Conservation (phyloP, 2,329 filamentous ascomycete species). For the Colletotrichum sp. region DNA sequence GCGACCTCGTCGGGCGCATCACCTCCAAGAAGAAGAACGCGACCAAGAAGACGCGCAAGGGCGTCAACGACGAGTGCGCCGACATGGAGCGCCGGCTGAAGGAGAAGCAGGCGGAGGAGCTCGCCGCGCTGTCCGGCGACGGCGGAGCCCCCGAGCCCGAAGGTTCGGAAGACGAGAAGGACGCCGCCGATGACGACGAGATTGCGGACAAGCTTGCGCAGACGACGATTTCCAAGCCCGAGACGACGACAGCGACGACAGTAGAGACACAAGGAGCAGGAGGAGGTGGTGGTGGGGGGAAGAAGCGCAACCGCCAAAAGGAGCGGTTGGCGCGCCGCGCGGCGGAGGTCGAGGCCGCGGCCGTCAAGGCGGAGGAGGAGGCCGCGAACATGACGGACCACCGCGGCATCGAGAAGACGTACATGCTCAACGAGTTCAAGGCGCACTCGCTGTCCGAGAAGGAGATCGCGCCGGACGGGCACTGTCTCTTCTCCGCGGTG, state of each 20-base stretch:
- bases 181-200: slow-evolving; percentile 24
- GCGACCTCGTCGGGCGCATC: slow-evolving; percentile 82
- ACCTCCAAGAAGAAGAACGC: slow-evolving; percentile 98
- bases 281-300: slow-evolving; percentile 38
- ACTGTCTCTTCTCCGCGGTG: slow-evolving; percentile 92
- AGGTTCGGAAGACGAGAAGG: slow-evolving; percentile 26
- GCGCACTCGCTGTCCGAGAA: slow-evolving; percentile 72
- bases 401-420: slow-evolving; percentile 70
- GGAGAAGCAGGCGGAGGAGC: slow-evolving; percentile 70
- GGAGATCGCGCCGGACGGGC: slow-evolving; percentile 87
- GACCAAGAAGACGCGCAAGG: slow-evolving; percentile 83
- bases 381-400: slow-evolving; percentile 77
- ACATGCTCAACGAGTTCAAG: slow-evolving; percentile 73
- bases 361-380: slow-evolving; percentile 74
- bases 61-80: slow-evolving; percentile 78
- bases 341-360: slow-evolving; percentile 78
- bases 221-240: not conserved
- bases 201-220: slow-evolving; percentile 22
- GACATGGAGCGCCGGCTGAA: slow-evolving; percentile 70
- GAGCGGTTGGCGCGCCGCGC: slow-evolving; percentile 88
- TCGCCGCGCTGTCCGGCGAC: slow-evolving; percentile 46
- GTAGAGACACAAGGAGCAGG: slow-evolving; percentile 11
- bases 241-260: not conserved
- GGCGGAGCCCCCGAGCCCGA: not conserved
- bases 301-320: slow-evolving; percentile 90